Base-by-base conservation (phyloP, 305 asterid species). In the Solanum hybrid region DNA sequence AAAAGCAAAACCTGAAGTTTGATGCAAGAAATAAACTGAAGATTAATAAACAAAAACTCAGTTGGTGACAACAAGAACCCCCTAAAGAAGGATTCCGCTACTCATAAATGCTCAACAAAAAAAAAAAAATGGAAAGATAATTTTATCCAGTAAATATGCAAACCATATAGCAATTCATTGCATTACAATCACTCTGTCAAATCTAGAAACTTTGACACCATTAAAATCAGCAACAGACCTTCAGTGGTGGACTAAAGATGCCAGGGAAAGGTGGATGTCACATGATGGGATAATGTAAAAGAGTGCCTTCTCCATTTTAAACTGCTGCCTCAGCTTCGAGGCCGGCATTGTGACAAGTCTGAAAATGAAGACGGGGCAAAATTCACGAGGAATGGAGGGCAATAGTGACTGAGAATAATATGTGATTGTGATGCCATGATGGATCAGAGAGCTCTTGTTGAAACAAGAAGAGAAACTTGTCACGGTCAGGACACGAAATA, bases 161-260 rank as follows among this genome's bases (percentile, higher is more conserved):
- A 91, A 91, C 90, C 91, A 84, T 89, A 88, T 69, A 90, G 89
- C 91, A 56, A 91, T 79, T 89, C 91, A 92, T 89, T 92, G 86
- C 91, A 88, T 79, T 89, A 88, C 85, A 92, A 89, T 90, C 86
- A 89, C 93, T 90, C 90, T 86, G 90, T 85, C 85, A 92, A 92
- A 93, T 89, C 93, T 91, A 91, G 87, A 91, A 91, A 92, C 92
- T 91, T 91, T 86, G 88, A 91, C 69, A 56, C 94, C 90, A 92
- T 90, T 89, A 90, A 89, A 93, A 92, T 93, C 95, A 94, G 92
- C 91, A 90, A 94, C 95, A 95, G 95, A 94, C 96, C 95, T 95
- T 93, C 89, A 90, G 90, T 84, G 93, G 84, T 91, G 97, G 94
- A 91, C 90, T 94, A 93, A 94, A 91, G 90, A 91, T 93, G 93